Percentiles rank a stretch among this genome's conserved stretches.
Evolutionary conservation across 768 basidiomycete genomes (phyloP).

Genomic region (Russula dissimulans): DNA sequence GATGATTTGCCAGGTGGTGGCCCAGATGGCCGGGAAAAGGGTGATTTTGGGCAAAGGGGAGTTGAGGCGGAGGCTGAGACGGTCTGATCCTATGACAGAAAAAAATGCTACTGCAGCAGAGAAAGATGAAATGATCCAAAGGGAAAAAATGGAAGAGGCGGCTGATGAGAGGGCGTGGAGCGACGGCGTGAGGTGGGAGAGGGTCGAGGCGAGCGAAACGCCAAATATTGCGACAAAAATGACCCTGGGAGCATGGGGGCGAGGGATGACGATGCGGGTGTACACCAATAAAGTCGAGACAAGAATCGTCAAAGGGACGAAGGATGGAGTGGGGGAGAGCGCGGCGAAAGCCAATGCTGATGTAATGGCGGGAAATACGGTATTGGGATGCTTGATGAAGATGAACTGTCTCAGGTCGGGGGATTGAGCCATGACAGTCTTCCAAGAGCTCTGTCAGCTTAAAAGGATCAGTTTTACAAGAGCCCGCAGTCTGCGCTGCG

Average conservation of each 20-base stretch:
- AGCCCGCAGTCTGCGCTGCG: background rate
- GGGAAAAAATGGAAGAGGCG: conserved; percentile 37
- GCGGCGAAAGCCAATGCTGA: conserved; percentile 16
- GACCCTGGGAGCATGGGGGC: conserved; percentile 3
- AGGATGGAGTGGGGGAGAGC: conserved; percentile 25
- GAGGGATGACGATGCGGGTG: conserved; percentile 16
- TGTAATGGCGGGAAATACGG: conserved; percentile 6
- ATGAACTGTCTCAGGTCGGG: background rate
- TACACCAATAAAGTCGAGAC: conserved; percentile 24
- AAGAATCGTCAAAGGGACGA: conserved; percentile 25
- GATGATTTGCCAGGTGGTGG: conserved; percentile 45
- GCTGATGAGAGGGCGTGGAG: conserved; percentile 46
- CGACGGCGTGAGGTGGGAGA: conserved; percentile 25
- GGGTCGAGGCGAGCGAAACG: conserved; percentile 23
- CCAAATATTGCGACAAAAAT: conserved; percentile 18
- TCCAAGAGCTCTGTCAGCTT: background rate
- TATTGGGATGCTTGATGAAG: conserved; percentile 16
- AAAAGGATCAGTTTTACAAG: background rate
- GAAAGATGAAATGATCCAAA: conserved; percentile 34
- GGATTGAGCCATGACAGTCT: background rate
- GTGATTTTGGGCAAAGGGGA: conserved; percentile 37
- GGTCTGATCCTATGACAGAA: conserved; percentile 31
- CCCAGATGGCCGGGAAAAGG: conserved; percentile 65
- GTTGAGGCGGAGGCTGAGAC: conserved; percentile 27
- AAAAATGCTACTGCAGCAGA: conserved; percentile 33